These are phyloP conservation scores for Dryas drummondii DNA, from an alignment of 306 rosid species.

Conservation along the genomic window DNA sequence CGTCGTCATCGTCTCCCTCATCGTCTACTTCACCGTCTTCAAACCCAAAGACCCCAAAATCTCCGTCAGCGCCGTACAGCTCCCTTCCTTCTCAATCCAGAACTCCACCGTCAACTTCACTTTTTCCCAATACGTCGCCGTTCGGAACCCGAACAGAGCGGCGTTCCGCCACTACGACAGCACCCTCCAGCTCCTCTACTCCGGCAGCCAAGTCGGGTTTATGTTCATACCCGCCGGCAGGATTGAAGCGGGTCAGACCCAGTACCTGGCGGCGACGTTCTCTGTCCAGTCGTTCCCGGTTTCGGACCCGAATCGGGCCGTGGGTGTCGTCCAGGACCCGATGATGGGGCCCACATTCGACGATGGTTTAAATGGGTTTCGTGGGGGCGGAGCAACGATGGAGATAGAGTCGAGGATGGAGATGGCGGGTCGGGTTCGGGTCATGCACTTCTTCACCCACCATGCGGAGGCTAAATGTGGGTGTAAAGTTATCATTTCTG, in stretches of 20 bases:
- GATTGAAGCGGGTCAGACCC: conserved; percentile 63
- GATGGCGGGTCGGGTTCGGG: conserved; percentile 77
- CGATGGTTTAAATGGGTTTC: conserved; percentile 22
- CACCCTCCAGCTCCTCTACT: conserved; percentile 74
- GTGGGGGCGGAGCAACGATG: conserved; percentile 49
- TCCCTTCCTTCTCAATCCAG: conserved; percentile 69
- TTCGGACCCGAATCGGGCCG: conserved; percentile 24
- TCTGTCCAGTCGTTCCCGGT: conserved; percentile 63
- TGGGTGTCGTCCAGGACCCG: not conserved
- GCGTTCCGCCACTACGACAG: conserved; percentile 79
- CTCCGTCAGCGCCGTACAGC: conserved; percentile 68
- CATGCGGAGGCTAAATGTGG: conserved; percentile 54
- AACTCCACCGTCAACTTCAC: conserved; percentile 74
- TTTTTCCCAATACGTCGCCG: conserved; percentile 80
- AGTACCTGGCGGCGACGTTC: conserved; percentile 78
- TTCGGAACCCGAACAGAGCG: conserved; percentile 77
- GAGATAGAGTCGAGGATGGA: conserved; percentile 65
- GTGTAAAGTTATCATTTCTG: conserved; percentile 61
- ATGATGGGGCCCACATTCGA: conserved; percentile 37
- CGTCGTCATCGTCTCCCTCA: conserved; percentile 48
- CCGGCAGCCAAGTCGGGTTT: conserved; percentile 77
- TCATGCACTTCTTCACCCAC: conserved; percentile 75
- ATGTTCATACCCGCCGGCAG: conserved; percentile 91
- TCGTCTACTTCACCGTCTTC: conserved; percentile 75
- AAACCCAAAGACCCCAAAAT: conserved; percentile 74